These are phyloP conservation scores for Wickerhamiella shivajii DNA, from an alignment of 805 yeast genomes.

Conservation along the genomic window DNA sequence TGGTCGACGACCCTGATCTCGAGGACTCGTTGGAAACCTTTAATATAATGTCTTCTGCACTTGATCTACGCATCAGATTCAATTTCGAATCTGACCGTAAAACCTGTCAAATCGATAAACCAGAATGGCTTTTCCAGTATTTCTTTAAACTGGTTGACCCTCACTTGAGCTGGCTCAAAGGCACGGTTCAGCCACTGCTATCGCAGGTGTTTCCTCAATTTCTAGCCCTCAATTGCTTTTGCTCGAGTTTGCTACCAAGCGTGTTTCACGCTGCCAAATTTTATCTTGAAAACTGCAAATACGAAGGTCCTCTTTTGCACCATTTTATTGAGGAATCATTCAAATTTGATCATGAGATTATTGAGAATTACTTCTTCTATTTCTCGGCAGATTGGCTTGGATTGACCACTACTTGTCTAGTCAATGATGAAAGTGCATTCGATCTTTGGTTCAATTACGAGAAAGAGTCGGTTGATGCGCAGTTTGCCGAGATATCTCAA, in stretches of 20 bases:
- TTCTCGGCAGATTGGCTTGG: conserved; percentile 31
- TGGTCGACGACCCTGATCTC: conserved; percentile 1
- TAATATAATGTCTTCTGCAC: conserved; percentile 31
- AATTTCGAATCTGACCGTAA: conserved; percentile 45
- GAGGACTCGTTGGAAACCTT: conserved; percentile 26
- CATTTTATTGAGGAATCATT: conserved; percentile 46
- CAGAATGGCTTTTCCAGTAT: conserved; percentile 55
- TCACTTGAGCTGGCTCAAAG: conserved; percentile 19
- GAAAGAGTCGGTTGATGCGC: conserved; percentile 26
- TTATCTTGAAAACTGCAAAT: conserved; percentile 9
- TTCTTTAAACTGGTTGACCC: conserved; percentile 24
- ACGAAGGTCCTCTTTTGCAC: conserved; percentile 35
- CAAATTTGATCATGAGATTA: conserved; percentile 39
- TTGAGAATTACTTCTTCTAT: conserved; percentile 32
- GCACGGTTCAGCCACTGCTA: conserved; percentile 16
- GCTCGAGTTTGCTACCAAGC: conserved; percentile 33
- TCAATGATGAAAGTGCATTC: conserved; percentile 22
- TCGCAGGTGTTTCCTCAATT: conserved; percentile 12
- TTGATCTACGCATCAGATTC: conserved; percentile 38
- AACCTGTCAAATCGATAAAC: conserved; percentile 51
- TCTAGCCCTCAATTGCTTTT: conserved; percentile 28
- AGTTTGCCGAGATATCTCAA: not conserved
- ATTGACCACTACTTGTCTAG: conserved; percentile 22
- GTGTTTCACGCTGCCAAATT: conserved; percentile 10
- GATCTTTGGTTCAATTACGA: conserved; percentile 42